Percentiles rank a stretch among this genome's conserved stretches.
Evolutionary conservation across 179 eudicot species (phyloP).

Genomic region (Drosera spatulata): DNA sequence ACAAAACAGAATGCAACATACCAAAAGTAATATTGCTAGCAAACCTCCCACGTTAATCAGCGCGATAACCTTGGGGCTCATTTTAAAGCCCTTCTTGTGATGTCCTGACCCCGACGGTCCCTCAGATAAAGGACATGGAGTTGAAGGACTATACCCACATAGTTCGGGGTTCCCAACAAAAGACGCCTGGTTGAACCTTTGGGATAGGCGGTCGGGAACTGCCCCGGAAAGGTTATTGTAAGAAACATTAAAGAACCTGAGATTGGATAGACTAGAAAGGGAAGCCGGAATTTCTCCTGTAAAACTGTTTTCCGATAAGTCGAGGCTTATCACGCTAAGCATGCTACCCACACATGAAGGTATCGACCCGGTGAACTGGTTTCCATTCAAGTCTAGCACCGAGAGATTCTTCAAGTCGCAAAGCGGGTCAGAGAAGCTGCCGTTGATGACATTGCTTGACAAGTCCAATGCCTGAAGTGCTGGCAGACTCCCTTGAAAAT

Average conservation of each 20-base stretch:
- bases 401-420: slow-evolving; percentile 21
- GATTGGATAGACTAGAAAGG: slow-evolving; percentile 36
- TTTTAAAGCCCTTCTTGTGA: slow-evolving; percentile 14
- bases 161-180: slow-evolving; percentile 62
- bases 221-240: slow-evolving; percentile 66
- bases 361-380: slow-evolving; percentile 32
- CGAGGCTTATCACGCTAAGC: slow-evolving; percentile 28
- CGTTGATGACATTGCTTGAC: slow-evolving; percentile 33
- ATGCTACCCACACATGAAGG: slow-evolving; percentile 14
- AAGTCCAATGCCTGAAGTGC: slow-evolving; percentile 22
- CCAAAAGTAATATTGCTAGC: slow-evolving; percentile 34
- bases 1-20: slow-evolving; percentile 59
- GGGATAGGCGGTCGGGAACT: slow-evolving; percentile 45
- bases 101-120: neutral
- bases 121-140: slow-evolving; percentile 28
- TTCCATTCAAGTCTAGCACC: slow-evolving; percentile 19
- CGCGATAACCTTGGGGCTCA: slow-evolving; percentile 59
- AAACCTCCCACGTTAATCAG: slow-evolving; percentile 63
- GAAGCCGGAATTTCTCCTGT: slow-evolving; percentile 60
- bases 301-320: slow-evolving; percentile 53
- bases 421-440: slow-evolving; percentile 33
- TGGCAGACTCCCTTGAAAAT: slow-evolving; percentile 21
- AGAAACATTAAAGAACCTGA: slow-evolving; percentile 62
- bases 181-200: slow-evolving; percentile 44
- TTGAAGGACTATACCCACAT: slow-evolving; percentile 59